Evolutionary conservation across 176 grass and related monocot genomes (phyloP).

Genomic region (maize (Zea mays)): Zm-B73-REFERENCE-NAM-5.0 NC_050096.1:55156001-55156500

Average conservation of each 20-base stretch:
- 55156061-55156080: background rate
- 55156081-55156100: background rate
- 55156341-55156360: too few relatives aligned
- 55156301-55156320: too few relatives aligned
- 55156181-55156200: too few relatives aligned
- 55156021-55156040: background rate
- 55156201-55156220: too few relatives aligned
- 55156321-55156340: too few relatives aligned
- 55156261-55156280: too few relatives aligned
- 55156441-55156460: slow-evolving; percentile 36
- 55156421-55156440: background rate
- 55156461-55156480: slow-evolving; percentile 40
- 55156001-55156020: background rate
- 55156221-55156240: too few relatives aligned
- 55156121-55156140: slow-evolving; percentile 19
- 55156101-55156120: background rate
- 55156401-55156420: too few relatives aligned
- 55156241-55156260: too few relatives aligned
- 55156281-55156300: too few relatives aligned
- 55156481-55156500: slow-evolving; percentile 44
- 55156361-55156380: too few relatives aligned
- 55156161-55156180: background rate
- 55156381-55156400: too few relatives aligned
- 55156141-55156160: background rate
- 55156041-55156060: background rate